phyloP scores from a whole-genome alignment of 2,329 filamentous ascomycete genomes.

The Pseudocercospora vitis region DNA sequence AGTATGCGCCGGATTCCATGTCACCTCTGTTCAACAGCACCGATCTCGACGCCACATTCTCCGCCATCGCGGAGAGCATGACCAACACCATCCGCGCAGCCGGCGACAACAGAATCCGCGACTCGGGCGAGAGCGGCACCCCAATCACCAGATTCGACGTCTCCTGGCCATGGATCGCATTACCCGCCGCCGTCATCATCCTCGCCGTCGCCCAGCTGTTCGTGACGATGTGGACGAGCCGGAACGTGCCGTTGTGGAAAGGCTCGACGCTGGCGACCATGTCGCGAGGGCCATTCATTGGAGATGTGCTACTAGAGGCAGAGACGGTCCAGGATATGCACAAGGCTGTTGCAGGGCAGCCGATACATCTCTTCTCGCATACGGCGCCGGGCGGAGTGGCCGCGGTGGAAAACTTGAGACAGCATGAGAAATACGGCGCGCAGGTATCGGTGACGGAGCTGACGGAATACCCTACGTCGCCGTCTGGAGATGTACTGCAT shows the following conservation, averaged over 20 bases:
- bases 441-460: background rate
- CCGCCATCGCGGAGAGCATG: slow-evolving; percentile 20
- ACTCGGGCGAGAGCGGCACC: background rate
- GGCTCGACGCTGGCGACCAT: slow-evolving; percentile 14
- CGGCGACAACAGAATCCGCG: background rate
- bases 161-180: slow-evolving; percentile 12
- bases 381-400: slow-evolving; percentile 1
- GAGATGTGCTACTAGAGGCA: background rate
- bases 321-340: slow-evolving; percentile 1
- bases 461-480: too few species aligned
- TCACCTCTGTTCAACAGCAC: slow-evolving; percentile 10
- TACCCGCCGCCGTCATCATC: slow-evolving; percentile 10
- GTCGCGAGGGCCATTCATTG: background rate
- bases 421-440: background rate
- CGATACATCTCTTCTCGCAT: slow-evolving; percentile 3
- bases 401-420: background rate
- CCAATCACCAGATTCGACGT: slow-evolving; percentile 7
- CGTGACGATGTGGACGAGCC: slow-evolving; percentile 5
- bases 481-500: too few species aligned
- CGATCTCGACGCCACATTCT: slow-evolving; percentile 16
- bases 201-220: slow-evolving; percentile 8
- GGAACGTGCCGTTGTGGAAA: slow-evolving; percentile 19
- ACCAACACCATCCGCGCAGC: slow-evolving; percentile 16
- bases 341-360: background rate
- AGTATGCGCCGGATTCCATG: slow-evolving; percentile 16